A percentile compares a stretch with the other conserved stretches of the same genome.
phyloP scores from a whole-genome alignment of 202 grass and related monocot species.

The Schoenoplectus tabernaemontani region DNA sequence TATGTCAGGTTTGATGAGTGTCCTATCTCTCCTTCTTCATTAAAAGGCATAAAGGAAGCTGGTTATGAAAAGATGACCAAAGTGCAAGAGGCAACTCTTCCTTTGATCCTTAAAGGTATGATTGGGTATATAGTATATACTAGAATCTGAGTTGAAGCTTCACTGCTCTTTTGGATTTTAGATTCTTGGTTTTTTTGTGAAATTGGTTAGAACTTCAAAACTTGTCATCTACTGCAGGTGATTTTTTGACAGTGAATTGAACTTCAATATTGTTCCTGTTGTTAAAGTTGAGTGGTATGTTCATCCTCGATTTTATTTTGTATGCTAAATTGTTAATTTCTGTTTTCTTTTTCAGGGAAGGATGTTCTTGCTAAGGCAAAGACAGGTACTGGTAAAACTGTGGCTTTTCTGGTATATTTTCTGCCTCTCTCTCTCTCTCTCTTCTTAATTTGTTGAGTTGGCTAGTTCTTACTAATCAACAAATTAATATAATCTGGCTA shows the following conservation, averaged over 20 bases:
- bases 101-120: constrained; percentile 88
- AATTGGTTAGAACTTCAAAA: not conserved
- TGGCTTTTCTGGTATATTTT: constrained; percentile 84
- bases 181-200: not conserved
- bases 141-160: not conserved
- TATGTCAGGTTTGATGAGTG: constrained; percentile 80
- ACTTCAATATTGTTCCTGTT: not conserved
- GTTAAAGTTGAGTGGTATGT: not conserved
- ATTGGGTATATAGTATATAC: not conserved
- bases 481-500: constrained; percentile 8
- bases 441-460: not conserved
- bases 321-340: constrained; percentile 5
- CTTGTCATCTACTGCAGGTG: not conserved
- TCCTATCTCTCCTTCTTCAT: constrained; percentile 52
- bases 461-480: not conserved
- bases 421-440: not conserved
- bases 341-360: constrained; percentile 48
- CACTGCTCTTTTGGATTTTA: not conserved
- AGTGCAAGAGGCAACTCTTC: constrained; percentile 95
- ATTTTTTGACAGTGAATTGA: constrained; percentile 2
- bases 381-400: constrained; percentile 96
- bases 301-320: not conserved
- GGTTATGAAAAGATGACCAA: constrained; percentile 94
- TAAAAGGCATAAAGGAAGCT: constrained; percentile 74
- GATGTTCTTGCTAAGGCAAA: constrained; percentile 99